A percentile compares a stretch with the other conserved stretches of the same genome.
Conservation (phyloP, 2,329 filamentous ascomycete genomes). For the Incumbomyces delicatus region DNA sequence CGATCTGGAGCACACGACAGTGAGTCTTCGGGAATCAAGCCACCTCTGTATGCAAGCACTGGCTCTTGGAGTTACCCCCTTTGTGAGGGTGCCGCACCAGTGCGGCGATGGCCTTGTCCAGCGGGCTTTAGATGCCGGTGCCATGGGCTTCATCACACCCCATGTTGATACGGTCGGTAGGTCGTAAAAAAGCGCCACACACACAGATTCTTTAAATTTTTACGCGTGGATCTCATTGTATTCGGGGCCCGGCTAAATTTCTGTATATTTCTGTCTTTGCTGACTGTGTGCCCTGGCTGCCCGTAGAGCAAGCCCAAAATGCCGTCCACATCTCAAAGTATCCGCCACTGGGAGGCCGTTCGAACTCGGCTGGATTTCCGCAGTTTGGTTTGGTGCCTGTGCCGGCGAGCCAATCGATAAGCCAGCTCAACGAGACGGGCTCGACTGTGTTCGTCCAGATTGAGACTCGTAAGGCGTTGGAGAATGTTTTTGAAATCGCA, state of each 20-base stretch:
- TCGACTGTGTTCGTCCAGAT: conserved; percentile 14
- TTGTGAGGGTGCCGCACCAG: conserved; percentile 16
- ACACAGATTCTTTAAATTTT: too few species aligned
- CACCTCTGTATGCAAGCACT: conserved; percentile 24
- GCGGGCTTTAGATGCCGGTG: conserved; percentile 11
- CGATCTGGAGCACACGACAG: conserved; percentile 30
- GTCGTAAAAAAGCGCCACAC: too few species aligned
- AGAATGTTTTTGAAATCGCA: conserved; percentile 11
- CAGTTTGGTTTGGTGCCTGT: conserved; percentile 7
- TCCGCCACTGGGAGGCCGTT: conserved; percentile 9
- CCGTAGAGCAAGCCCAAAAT: conserved; percentile 6
- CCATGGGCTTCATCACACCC: conserved; percentile 12
- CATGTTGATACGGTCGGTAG: conserved; percentile 11
- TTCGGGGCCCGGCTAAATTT: neutral
- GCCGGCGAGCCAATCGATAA: neutral
- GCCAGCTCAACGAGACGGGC: neutral
- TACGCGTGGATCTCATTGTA: too few species aligned
- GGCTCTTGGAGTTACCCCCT: conserved; percentile 17
- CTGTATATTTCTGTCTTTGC: too few species aligned
- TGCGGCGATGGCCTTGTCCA: conserved; percentile 24
- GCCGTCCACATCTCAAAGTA: conserved; percentile 9
- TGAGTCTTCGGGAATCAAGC: conserved; percentile 25
- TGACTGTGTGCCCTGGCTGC: neutral
- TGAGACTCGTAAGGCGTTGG: conserved; percentile 9
- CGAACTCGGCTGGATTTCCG: conserved; percentile 10